phyloP scores from a whole-genome alignment of 31 red algal species.

The Odonthalia washingtoniensis region DNA sequence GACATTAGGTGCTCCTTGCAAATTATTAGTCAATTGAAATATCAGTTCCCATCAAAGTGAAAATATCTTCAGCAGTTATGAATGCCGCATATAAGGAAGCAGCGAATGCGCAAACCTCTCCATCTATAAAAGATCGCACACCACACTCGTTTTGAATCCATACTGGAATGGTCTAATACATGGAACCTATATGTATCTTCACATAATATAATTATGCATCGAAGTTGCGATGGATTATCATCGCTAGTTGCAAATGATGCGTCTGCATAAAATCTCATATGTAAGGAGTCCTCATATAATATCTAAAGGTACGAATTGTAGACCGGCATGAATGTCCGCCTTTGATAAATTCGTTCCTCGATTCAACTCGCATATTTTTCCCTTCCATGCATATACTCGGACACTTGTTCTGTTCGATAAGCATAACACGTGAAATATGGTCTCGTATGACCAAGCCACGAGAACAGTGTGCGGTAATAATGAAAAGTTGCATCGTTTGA shows the following conservation, averaged over 20 bases:
- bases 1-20: no score
- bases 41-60: no score
- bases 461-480: background rate
- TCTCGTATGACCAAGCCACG: background rate
- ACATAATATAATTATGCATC: conserved; percentile 20
- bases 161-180: background rate
- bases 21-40: no score
- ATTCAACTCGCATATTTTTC: background rate
- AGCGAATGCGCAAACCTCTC: background rate
- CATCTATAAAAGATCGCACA: background rate
- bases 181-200: background rate
- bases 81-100: background rate
- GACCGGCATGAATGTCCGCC: background rate
- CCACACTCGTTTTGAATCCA: background rate
- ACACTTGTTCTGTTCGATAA: background rate
- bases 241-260: no score
- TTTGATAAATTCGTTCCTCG: background rate
- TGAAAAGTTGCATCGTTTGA: background rate
- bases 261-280: conserved; percentile 12
- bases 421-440: background rate
- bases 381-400: background rate
- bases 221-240: conserved; percentile 11
- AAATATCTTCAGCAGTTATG: background rate
- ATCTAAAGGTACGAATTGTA: background rate
- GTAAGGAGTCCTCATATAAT: background rate